Evolutionary conservation across 2,329 filamentous ascomycete genomes (phyloP).

Genomic region (Penicillium verrucosum): DNA sequence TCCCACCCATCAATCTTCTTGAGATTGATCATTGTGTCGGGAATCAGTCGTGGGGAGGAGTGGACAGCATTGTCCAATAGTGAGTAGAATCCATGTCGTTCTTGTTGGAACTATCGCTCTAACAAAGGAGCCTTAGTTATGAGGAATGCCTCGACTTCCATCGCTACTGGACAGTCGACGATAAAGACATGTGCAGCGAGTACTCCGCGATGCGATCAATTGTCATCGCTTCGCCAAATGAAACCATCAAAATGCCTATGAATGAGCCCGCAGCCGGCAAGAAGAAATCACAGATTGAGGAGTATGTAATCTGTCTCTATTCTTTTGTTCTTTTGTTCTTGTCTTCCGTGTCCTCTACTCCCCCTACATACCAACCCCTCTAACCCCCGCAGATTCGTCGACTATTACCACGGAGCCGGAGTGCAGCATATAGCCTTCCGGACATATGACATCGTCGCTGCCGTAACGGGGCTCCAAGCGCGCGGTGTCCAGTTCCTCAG

Average conservation of each 20-base stretch:
- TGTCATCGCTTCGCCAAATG: constrained; percentile 79
- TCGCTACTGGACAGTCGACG: constrained; percentile 92
- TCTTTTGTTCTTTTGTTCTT: background rate
- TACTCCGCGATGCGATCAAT: constrained; percentile 81
- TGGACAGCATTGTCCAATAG: constrained; percentile 59
- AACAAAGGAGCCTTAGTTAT: constrained; percentile 53
- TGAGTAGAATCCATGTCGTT: constrained; percentile 31
- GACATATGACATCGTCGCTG: constrained; percentile 69
- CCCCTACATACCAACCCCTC: background rate
- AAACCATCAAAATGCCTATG: constrained; percentile 92
- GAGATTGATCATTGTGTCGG: constrained; percentile 92
- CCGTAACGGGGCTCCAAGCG: constrained; percentile 68
- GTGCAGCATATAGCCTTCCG: constrained; percentile 89
- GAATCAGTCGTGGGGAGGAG: constrained; percentile 87
- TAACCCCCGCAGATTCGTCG: constrained; percentile 47
- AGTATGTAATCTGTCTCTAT: constrained; percentile 49
- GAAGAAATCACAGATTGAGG: constrained; percentile 86
- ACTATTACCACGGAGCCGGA: constrained; percentile 81
- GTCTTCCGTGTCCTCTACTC: background rate
- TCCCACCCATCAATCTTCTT: constrained; percentile 65
- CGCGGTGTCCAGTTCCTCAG: constrained; percentile 84
- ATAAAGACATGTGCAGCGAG: constrained; percentile 82
- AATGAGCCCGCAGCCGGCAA: constrained; percentile 85
- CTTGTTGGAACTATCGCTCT: background rate
- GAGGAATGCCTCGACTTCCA: constrained; percentile 84